Base-by-base conservation (phyloP, 192 early-diverging fungal species). In the Mortierella claussenii region DNA sequence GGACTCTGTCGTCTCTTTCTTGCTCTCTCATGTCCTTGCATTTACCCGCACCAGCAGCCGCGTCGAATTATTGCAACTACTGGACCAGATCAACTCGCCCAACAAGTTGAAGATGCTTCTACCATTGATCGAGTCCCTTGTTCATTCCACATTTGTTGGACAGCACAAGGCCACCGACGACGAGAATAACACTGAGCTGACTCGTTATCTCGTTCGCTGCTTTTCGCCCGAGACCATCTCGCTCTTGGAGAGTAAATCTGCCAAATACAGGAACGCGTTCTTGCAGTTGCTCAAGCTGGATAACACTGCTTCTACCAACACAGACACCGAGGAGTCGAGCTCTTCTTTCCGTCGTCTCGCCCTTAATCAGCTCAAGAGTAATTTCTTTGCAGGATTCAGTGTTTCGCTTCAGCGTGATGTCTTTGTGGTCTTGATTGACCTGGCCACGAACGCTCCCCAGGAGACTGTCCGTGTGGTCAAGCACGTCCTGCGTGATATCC, bases 41-140 rank as follows among this genome's bases (percentile, higher is more conserved):
- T 63, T 84, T 17, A 81, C 80, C 13, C 59, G 58, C 11, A 47
- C 69, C 20, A 67, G 65, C 43, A 64, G 74, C n/a, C 64, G 69
- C n/a, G 78, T 90, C 50, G 78, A 80, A 42, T 50, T 94, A 3
- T 53, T 94, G 55, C 49, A 68, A 20, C 58, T 83, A 1, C 65
- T 93, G 34, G 59, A 69, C 15, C 12, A 43, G 9, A 73, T 93
- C 21, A 79, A 88, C 17, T 81, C 86, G 13, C 75, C 84, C 17
- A 65, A 62, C 24, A 92, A 92, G 54, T 66, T 93, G 30, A 86
- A 86, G 55, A 84, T 78, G 18, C 50, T 94, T 43, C 42, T 80
- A 30, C 89, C 87, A 34, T 69, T 93, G 28, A 55, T 94, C 27
- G 86, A 91, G 32, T 47, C 10, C 2, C 63, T 90, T 37, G 81